phyloP scores from a whole-genome alignment of 371 early-diverging fungal species.

The Nematocida sp. region DNA sequence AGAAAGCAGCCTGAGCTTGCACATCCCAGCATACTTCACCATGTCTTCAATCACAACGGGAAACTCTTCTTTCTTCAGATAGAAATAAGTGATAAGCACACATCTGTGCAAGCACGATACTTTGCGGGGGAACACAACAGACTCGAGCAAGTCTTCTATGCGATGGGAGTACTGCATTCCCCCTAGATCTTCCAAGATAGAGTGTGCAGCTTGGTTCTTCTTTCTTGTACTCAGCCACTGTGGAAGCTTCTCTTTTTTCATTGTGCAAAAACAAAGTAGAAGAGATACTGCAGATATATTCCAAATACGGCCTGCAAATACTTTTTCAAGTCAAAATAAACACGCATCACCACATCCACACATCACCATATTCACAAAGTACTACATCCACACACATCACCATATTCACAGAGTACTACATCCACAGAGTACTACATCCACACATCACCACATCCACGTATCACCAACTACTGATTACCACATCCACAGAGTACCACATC shows the following conservation, averaged over 20 bases:
- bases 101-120: conserved; percentile 1
- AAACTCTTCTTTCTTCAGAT: conserved; percentile 11
- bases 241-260: no score
- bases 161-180: conserved; percentile 6
- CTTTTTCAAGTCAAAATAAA: no score
- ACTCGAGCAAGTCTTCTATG: background rate
- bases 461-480: no score
- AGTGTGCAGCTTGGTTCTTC: background rate
- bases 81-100: conserved; percentile 1
- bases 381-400: no score
- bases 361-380: no score
- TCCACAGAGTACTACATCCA: no score
- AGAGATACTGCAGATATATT: background rate
- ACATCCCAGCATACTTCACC: background rate
- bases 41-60: conserved; percentile 47
- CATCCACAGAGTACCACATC: no score
- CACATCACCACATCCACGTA: no score
- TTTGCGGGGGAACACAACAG: background rate
- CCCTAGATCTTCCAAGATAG: conserved; percentile 8
- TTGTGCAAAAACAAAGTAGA: background rate
- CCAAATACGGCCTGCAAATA: no score
- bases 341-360: no score
- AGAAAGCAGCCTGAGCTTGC: conserved; percentile 20
- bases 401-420: no score
- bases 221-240: no score